Base-by-base conservation (phyloP, 192 early-diverging fungal genomes). In the Chytriomyces sp. region DNA sequence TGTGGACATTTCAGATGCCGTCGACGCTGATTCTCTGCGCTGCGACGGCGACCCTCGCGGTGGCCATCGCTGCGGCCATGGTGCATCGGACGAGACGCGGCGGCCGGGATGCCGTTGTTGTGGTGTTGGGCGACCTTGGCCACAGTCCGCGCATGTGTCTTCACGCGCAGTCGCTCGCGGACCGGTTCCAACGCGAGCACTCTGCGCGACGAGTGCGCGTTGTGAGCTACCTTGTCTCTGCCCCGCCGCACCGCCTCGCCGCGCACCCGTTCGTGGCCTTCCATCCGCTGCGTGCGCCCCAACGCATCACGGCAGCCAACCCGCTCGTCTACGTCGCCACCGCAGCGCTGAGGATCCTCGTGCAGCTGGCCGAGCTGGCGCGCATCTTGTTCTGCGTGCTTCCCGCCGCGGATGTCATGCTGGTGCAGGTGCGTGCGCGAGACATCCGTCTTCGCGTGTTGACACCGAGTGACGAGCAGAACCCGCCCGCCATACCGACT, bases 401-500 rank as follows among this genome's bases (percentile, higher is more conserved):
- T 33, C 76, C 83, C 52, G 73, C 73, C 19, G 88, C 91, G 10
- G 85, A 90, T 55, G 85, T 80, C 64, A 82, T 96, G 36, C 65
- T 96, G 57, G 82, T 95, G 22, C 93, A 96, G 84, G 92, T 91
- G 85, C 60, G 71, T 25, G 57, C 41, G 39, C 44, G 25, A 65
- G 49, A 39, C n/a, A 41, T 26, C 19, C 33, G 30, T 39, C 17
- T 54, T 19, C 39, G 55, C 37, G 31, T 63, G 30, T 4, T 34
- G 25, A n/a, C 32, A 7, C 17, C 30, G 0, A 38, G 3, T 4
- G 3, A 28, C 28, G 40, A 19, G 3, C 55, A 94, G 96, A 98
- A 96, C 74, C 96, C 96, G 34, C 96, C 96, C 6, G 89, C 96
- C 3, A 91, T 99, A 64, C 96, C 96, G 1, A 97, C 95, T 5